Evolutionary conservation across 441 rosid genomes (phyloP).

Genomic region (Corymbia citriodora): DNA sequence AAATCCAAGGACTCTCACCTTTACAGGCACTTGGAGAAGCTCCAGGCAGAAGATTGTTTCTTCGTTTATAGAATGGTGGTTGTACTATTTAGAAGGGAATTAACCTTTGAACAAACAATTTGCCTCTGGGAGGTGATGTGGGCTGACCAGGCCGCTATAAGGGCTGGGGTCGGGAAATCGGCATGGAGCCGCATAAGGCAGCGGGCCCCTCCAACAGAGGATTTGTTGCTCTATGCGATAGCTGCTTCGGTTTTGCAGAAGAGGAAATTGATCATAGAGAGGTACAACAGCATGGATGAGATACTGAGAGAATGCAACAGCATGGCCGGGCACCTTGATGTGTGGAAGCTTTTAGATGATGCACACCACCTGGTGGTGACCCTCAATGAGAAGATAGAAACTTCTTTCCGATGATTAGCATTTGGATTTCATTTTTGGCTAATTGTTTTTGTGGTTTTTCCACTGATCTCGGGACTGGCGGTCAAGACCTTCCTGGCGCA

Average conservation of each 20-base stretch:
- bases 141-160: conserved; percentile 95
- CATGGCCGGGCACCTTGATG: conserved; percentile 93
- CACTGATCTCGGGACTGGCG: not conserved
- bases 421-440: not conserved
- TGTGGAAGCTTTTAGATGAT: conserved; percentile 91
- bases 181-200: conserved; percentile 82
- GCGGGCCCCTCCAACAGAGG: conserved; percentile 83
- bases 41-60: conserved; percentile 93
- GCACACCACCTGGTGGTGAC: conserved; percentile 84
- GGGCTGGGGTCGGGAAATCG: conserved; percentile 79
- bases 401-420: conserved; percentile 25
- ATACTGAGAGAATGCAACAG: conserved; percentile 90
- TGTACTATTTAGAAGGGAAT: conserved; percentile 81
- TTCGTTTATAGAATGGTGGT: conserved; percentile 96
- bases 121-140: conserved; percentile 98
- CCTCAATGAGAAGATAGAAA: conserved; percentile 71
- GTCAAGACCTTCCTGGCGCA: not conserved
- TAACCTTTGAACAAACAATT: conserved; percentile 77
- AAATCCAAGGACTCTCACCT: conserved; percentile 81
- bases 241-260: conserved; percentile 88
- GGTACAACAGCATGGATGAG: conserved; percentile 90
- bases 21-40: conserved; percentile 82
- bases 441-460: conserved; percentile 7
- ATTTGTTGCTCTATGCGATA: conserved; percentile 77
- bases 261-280: conserved; percentile 84